Evolutionary conservation across 129 eudicot species (phyloP).

Genomic region (Erigeron canadensis): DNA sequence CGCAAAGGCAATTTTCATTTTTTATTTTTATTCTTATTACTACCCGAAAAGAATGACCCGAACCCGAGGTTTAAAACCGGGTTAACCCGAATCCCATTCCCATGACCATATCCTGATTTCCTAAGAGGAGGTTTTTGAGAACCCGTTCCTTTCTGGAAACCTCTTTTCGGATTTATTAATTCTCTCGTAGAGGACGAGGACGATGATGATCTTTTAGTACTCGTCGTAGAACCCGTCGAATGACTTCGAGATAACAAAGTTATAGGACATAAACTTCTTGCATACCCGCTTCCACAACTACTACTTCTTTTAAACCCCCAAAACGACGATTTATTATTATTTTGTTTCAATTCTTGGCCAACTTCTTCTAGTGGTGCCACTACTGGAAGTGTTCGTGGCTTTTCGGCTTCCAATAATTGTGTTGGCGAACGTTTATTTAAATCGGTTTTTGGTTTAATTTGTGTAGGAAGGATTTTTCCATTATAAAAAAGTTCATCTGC

Average conservation of each 20-base stretch:
- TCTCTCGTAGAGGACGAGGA: conserved; percentile 38
- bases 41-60: conserved; percentile 59
- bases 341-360: conserved; percentile 28
- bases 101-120: conserved; percentile 34
- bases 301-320: conserved; percentile 80
- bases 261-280: conserved; percentile 63
- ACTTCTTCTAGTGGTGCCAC: conserved; percentile 4
- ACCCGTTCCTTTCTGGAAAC: conserved; percentile 17
- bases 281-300: conserved; percentile 75
- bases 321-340: conserved; percentile 60
- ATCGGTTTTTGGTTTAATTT: conserved; percentile 31
- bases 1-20: conserved; percentile 16
- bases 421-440: conserved; percentile 1
- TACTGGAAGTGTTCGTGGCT: not conserved
- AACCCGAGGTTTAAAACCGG: conserved; percentile 82
- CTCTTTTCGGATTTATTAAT: conserved; percentile 27
- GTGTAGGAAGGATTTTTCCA: conserved; percentile 74
- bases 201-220: conserved; percentile 53
- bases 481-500: conserved; percentile 85
- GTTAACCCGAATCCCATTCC: conserved; percentile 48
- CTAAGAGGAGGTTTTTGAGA: conserved; percentile 83
- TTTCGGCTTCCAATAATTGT: not conserved
- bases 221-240: conserved; percentile 74
- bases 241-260: conserved; percentile 77
- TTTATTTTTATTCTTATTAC: conserved; percentile 55